Percentiles rank a stretch among this genome's conserved stretches.
Evolutionary conservation across 371 early-diverging fungal species (phyloP).

Genomic region (Phascolomyces articulosus): DNA sequence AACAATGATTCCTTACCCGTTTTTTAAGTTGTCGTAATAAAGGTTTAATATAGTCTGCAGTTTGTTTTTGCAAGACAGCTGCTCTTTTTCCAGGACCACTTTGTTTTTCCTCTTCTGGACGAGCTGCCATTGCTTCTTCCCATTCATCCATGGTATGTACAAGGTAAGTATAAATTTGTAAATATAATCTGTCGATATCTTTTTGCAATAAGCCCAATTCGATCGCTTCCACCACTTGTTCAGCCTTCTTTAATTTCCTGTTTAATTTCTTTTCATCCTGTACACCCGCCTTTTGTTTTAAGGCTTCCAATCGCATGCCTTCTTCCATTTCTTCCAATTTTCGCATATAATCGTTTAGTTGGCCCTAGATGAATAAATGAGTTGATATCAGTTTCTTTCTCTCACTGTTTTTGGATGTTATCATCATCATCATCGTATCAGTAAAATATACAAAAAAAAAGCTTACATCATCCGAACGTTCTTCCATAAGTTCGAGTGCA

Average conservation of each 20-base stretch:
- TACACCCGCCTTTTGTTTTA: constrained; percentile 61
- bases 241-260: constrained; percentile 47
- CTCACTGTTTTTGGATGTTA: not conserved
- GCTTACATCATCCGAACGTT: constrained; percentile 59
- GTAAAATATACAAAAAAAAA: not conserved
- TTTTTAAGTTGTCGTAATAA: constrained; percentile 87
- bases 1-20: constrained; percentile 33
- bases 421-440: not conserved
- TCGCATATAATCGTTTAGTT: constrained; percentile 89
- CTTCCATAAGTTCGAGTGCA: constrained; percentile 84
- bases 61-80: constrained; percentile 82
- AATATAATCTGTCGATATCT: constrained; percentile 76
- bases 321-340: constrained; percentile 86
- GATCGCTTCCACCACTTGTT: constrained; percentile 41
- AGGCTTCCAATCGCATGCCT: constrained; percentile 76
- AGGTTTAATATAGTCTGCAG: constrained; percentile 88
- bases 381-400: not conserved
- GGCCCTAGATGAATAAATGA: constrained; percentile 55
- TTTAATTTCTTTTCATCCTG: constrained; percentile 35
- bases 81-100: constrained; percentile 78
- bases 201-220: constrained; percentile 66
- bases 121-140: constrained; percentile 79
- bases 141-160: constrained; percentile 84
- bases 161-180: constrained; percentile 83
- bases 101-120: constrained; percentile 77